Evolutionary conservation across 306 rosid genomes (phyloP), one percentile per base, ranked within the genome.

Genomic region (Ormosia semicastrata): DNA sequence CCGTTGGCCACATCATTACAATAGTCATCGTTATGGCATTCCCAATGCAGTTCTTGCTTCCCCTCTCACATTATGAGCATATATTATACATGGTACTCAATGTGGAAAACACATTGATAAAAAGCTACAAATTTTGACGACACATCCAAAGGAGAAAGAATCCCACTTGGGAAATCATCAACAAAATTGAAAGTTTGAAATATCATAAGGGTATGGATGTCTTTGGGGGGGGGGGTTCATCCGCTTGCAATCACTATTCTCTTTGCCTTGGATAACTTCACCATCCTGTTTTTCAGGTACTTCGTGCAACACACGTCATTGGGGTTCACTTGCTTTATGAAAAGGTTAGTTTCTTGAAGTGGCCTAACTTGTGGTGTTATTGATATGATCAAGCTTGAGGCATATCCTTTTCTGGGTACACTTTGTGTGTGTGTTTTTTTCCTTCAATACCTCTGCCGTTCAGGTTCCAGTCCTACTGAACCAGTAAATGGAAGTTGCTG

Each of bases 1-100:
- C 66, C 85, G 71, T 79, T 64, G 52, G 46, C 83, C 85, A 52
- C 67, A 85, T 66, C 84, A 49, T 88, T 82, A 63, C 77, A 67
- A 29, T 43, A 73, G 39, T 87, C 73, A 18, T 81, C 36, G 10
- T 18, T 34, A 10, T 76, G 56, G 13, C 71, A 79, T 54, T 83
- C 74, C 85, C 87, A 76, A 73, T 57, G 75, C 62, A 68, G 7
- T 24, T 63, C 41, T 59, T 43, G 32, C 68, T 73, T 65, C 78
- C 66, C 39, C 65, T 62, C 58, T 72, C 74, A 54, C 77, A 54
- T 52, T 50, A 66, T 46, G 58, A 59, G 32, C 54, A 56, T 81
- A 73, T 73, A 53, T 71, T n/a, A 52, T 56, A 44, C 33, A 81
- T 39, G 60, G 39, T 40, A 14, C 59, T 56, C 65, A 47, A n/a